Base-by-base conservation (phyloP, 306 rosid genomes). In the Trifolium repens region DNA sequence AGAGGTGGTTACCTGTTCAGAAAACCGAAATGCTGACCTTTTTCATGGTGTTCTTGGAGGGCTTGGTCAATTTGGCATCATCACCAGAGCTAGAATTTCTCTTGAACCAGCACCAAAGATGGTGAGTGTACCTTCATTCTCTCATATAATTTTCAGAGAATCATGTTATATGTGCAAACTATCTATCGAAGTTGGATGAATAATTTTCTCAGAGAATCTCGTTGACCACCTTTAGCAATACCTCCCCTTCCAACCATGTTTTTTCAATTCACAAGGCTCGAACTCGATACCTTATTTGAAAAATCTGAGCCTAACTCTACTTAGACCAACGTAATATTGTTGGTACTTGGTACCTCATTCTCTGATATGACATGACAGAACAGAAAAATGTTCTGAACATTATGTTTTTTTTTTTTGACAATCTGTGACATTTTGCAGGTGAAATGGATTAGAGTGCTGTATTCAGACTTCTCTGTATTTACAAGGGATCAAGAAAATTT, bases 51-150 rank as follows among this genome's bases (percentile, higher is more conserved):
- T 87, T 71, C 91, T 92, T 54, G 99, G 99, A 75, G 99, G 99
- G 53, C 96, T 96, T 24, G 99, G 99, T 58, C 99, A 96, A 79
- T 96, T 96, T 75, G 99, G 97, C 77, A 85, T 96, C 88, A 92
- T 96, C 61, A 89, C 98, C 67, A 79, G 83, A 73, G 99, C 99
- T 26, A 85, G 92, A 63, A 92, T 96, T 79, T 85, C 96, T 73
- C 93, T 96, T 73, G 96, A 88, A 85, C 88, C 87, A 58, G 99
- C 99, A 70, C 97, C 93, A 15, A 89, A 76, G 81, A 83, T 80
- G 93, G 99, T 92, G 79, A 83, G 84, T 69, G 19, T 32, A 57
- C 19, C 50, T 17, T 64, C 42, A 57, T 6, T 57, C 3, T 55
- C 15, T 55, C 2, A 16, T 52, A 15, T 52, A 52, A 5, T 16